Percentiles rank a stretch among this genome's conserved stretches.
These are phyloP conservation scores for Diacronema lutheri DNA, from an alignment of 78 protist genomes.

Conservation along the genomic window DNA sequence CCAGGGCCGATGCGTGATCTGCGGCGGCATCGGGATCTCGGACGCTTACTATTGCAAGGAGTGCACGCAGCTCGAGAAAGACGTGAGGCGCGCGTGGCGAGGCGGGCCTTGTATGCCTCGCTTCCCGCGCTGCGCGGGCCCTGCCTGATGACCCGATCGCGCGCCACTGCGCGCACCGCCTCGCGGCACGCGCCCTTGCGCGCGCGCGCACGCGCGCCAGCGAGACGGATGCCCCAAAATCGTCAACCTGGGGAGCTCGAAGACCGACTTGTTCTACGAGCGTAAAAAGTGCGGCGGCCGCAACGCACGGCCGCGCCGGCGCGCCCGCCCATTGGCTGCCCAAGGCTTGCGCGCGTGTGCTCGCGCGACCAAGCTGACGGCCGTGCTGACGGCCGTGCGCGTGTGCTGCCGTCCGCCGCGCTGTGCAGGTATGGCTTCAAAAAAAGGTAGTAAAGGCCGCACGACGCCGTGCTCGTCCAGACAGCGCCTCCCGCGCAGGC, in stretches of 20 bases:
- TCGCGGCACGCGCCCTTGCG: neutral
- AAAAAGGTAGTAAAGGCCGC: neutral
- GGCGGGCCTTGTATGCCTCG: too few species aligned
- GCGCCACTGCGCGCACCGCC: too few species aligned
- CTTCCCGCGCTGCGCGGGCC: too few species aligned
- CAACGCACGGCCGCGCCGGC: too few species aligned
- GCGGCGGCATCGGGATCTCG: conserved; percentile 58
- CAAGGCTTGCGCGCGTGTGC: too few species aligned
- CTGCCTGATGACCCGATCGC: too few species aligned
- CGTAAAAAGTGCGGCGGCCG: conserved; percentile 32
- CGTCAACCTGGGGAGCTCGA: conserved; percentile 59
- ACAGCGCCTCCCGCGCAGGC: too few species aligned
- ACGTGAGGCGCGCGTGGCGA: neutral
- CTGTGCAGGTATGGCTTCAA: neutral
- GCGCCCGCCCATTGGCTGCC: too few species aligned
- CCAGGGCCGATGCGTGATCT: conserved; percentile 58
- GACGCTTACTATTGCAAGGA: conserved; percentile 66
- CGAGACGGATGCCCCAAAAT: conserved; percentile 28
- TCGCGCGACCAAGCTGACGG: too few species aligned
- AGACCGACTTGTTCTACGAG: conserved; percentile 57
- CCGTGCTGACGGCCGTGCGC: too few species aligned
- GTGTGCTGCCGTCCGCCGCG: too few species aligned
- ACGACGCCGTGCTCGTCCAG: too few species aligned
- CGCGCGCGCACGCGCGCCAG: neutral
- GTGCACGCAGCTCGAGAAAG: conserved; percentile 57